Evolutionary conservation across 176 grass and related monocot genomes (phyloP).

Genomic region (Miscanthus lutarioriparius): DNA sequence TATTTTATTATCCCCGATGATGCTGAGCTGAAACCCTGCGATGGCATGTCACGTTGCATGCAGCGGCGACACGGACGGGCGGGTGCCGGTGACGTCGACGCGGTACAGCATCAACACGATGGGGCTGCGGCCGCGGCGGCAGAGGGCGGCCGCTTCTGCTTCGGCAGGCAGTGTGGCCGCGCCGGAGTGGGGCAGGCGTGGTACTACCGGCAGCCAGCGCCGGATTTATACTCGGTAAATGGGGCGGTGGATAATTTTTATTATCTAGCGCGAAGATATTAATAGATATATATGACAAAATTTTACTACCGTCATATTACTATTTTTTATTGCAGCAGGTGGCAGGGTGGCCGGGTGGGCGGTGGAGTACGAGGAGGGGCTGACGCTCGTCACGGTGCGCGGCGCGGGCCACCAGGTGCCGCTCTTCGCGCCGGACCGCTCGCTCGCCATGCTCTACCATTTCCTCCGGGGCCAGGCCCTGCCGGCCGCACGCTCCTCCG

Average conservation of each 20-base stretch:
- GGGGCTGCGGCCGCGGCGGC: slow-evolving; percentile 48
- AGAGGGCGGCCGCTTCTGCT: background rate
- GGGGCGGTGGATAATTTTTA: too few species aligned
- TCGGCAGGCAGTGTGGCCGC: background rate
- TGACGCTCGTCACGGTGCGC: slow-evolving; percentile 77
- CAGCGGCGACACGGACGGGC: slow-evolving; percentile 93
- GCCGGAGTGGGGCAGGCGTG: slow-evolving; percentile 57
- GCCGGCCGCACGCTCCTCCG: slow-evolving; percentile 40
- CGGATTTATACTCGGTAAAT: too few species aligned
- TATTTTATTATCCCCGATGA: too few species aligned
- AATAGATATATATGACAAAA: too few species aligned
- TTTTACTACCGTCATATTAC: too few species aligned
- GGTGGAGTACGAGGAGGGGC: slow-evolving; percentile 82
- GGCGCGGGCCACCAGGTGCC: slow-evolving; percentile 96
- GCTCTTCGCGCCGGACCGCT: slow-evolving; percentile 62
- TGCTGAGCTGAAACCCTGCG: background rate
- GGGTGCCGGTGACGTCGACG: slow-evolving; percentile 88
- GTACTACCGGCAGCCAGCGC: slow-evolving; percentile 77
- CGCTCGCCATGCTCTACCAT: slow-evolving; percentile 69
- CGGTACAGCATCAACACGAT: slow-evolving; percentile 84
- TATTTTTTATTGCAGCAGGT: too few species aligned
- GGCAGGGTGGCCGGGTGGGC: slow-evolving; percentile 86
- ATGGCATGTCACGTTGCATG: background rate
- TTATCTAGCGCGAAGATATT: too few species aligned
- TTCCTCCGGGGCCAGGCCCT: slow-evolving; percentile 63